These are phyloP conservation scores for Podospora anserina DNA, from an alignment of 495 filamentous ascomycete genomes.

Conservation along the genomic window DNA sequence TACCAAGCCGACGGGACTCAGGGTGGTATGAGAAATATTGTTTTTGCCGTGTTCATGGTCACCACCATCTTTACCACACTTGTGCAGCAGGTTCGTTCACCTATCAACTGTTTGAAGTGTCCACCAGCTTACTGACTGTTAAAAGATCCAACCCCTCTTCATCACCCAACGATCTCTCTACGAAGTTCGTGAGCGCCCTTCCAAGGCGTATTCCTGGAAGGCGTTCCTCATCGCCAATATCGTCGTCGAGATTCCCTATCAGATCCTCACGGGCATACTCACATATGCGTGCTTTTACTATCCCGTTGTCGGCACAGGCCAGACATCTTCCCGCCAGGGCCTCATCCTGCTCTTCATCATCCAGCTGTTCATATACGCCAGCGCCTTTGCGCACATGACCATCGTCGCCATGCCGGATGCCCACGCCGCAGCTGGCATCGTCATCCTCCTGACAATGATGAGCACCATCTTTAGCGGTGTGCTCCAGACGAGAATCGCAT, in stretches of 20 bases:
- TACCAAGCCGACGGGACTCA: conserved; percentile 56
- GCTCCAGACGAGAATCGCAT: conserved; percentile 43
- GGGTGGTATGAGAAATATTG: conserved; percentile 60
- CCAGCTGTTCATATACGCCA: conserved; percentile 57
- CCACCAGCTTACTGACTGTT: neutral
- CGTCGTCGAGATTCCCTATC: conserved; percentile 70
- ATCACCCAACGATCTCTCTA: conserved; percentile 63
- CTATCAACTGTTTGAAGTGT: too few species aligned
- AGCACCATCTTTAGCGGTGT: conserved; percentile 53
- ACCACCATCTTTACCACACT: conserved; percentile 61
- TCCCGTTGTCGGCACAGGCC: conserved; percentile 50
- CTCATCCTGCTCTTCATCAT: conserved; percentile 58
- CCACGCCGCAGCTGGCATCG: conserved; percentile 60
- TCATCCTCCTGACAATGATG: conserved; percentile 61
- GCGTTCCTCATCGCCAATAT: conserved; percentile 68
- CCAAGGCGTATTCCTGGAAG: conserved; percentile 69
- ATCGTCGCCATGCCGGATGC: conserved; percentile 62
- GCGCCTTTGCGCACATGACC: conserved; percentile 63
- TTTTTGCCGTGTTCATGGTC: conserved; percentile 73
- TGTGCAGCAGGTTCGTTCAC: conserved; percentile 50
- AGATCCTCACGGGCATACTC: conserved; percentile 57
- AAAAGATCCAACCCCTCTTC: conserved; percentile 64
- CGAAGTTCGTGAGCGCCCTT: conserved; percentile 64
- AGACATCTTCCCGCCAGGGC: conserved; percentile 51
- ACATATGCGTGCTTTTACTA: conserved; percentile 64